These are phyloP conservation scores for Rhizophora apiculata DNA, from an alignment of 345 rosid species.

Conservation along the genomic window DNA sequence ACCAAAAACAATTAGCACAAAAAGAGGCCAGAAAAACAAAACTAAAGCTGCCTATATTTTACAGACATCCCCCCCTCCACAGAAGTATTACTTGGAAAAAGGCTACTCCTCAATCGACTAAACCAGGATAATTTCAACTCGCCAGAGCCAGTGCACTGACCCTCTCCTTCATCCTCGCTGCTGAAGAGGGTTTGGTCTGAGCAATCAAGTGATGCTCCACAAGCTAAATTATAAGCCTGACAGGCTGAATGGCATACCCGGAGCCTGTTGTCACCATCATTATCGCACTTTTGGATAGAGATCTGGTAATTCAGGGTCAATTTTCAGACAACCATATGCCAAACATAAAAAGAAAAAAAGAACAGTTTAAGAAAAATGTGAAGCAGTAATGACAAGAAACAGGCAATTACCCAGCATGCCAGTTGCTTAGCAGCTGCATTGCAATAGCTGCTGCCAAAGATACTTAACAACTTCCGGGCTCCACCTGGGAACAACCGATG, in stretches of 20 bases:
- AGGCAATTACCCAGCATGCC: conserved; percentile 82
- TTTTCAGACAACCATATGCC: not conserved
- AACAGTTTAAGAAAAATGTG: not conserved
- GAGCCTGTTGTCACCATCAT: conserved; percentile 91
- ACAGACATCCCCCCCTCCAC: conserved; percentile 20
- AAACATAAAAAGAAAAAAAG: not conserved
- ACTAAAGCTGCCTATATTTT: conserved; percentile 25
- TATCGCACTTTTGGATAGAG: conserved; percentile 93
- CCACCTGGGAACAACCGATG: conserved; percentile 83
- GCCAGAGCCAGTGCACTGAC: conserved; percentile 82
- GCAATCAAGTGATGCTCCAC: conserved; percentile 98
- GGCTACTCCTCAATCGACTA: conserved; percentile 38
- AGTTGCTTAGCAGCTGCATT: conserved; percentile 85
- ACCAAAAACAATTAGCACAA: not conserved
- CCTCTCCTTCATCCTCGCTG: conserved; percentile 63
- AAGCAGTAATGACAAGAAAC: not conserved
- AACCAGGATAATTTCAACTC: conserved; percentile 54
- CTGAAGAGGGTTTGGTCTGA: conserved; percentile 95
- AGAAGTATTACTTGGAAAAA: conserved; percentile 31
- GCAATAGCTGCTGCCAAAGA: conserved; percentile 73
- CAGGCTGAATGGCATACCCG: conserved; percentile 96
- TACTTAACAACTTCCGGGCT: conserved; percentile 74
- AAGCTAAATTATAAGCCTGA: conserved; percentile 79
- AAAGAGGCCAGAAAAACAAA: not conserved
- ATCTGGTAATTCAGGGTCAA: conserved; percentile 44